Percentiles rank a stretch among this genome's conserved stretches.
These are phyloP conservation scores for Wickerhamiella slavikovae DNA, from an alignment of 805 yeast genomes.

Conservation along the genomic window DNA sequence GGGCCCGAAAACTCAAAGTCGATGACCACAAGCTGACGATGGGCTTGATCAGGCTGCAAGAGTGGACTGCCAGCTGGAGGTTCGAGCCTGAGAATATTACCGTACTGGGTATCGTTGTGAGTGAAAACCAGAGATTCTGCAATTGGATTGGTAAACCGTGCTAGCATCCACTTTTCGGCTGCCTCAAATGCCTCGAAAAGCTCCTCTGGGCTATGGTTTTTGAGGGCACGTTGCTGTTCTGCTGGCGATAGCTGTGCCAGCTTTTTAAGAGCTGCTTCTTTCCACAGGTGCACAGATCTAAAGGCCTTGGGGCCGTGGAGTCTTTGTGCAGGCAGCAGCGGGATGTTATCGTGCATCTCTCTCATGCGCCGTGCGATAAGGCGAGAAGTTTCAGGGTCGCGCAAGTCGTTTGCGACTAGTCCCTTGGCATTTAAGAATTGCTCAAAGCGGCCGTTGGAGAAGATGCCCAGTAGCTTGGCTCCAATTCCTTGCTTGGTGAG, in stretches of 20 bases:
- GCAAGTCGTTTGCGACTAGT: slow-evolving; percentile 47
- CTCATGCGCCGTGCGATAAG: slow-evolving; percentile 93
- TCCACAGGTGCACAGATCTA: slow-evolving; percentile 56
- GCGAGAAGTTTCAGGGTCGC: slow-evolving; percentile 54
- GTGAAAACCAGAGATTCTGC: slow-evolving; percentile 48
- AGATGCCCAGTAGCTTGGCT: slow-evolving; percentile 73
- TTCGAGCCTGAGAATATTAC: slow-evolving; percentile 53
- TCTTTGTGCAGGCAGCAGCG: slow-evolving; percentile 35
- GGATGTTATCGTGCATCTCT: slow-evolving; percentile 69
- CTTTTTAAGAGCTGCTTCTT: slow-evolving; percentile 9
- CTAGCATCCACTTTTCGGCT: no score
- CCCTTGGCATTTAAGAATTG: slow-evolving; percentile 76
- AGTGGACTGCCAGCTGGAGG: slow-evolving; percentile 32
- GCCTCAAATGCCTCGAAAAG: slow-evolving; percentile 17
- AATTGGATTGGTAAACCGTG: slow-evolving; percentile 36
- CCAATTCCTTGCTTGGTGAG: slow-evolving; percentile 67
- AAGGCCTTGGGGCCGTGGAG: slow-evolving; percentile 46
- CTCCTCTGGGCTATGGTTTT: no score
- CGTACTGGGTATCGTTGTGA: slow-evolving; percentile 94
- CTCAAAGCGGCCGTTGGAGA: slow-evolving; percentile 82
- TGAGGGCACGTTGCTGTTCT: no score
- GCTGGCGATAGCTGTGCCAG: slow-evolving; percentile 12
- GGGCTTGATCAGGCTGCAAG: slow-evolving; percentile 28
- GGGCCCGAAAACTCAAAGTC: slow-evolving; percentile 94
- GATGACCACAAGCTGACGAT: slow-evolving; percentile 68